phyloP scores from a whole-genome alignment of 169 alveolate species.

The Cryptosporidium andersoni region DNA sequence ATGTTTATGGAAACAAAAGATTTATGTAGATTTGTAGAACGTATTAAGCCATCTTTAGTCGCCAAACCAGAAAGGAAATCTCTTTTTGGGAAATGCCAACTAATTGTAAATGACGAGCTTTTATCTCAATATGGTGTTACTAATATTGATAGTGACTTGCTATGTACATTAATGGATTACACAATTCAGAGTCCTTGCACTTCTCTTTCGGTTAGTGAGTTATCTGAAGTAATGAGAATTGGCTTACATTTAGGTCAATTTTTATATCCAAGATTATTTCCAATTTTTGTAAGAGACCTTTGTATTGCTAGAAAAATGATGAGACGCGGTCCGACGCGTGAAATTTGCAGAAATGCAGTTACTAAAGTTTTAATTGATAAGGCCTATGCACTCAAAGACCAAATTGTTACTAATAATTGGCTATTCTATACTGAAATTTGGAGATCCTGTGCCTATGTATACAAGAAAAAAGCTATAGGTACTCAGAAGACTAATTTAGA shows the following conservation, averaged over 20 bases:
- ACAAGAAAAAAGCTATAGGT: conserved; percentile 38
- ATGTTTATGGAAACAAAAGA: conserved; percentile 66
- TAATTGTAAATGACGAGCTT: conserved; percentile 21
- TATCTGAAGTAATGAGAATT: conserved; percentile 45
- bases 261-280: conserved; percentile 63
- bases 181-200: conserved; percentile 57
- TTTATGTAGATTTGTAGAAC: conserved; percentile 52
- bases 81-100: conserved; percentile 50
- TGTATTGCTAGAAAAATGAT: conserved; percentile 65
- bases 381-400: conserved; percentile 22
- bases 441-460: conserved; percentile 69
- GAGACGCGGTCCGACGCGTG: conserved; percentile 69
- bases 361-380: conserved; percentile 41
- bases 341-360: conserved; percentile 46
- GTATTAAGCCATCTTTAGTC: conserved; percentile 62
- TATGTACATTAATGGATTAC: conserved; percentile 57
- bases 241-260: conserved; percentile 60
- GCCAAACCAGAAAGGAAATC: conserved; percentile 64
- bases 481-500: conserved; percentile 39
- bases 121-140: conserved; percentile 43
- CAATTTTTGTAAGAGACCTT: conserved; percentile 15
- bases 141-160: conserved; percentile 52
- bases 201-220: conserved; percentile 32
- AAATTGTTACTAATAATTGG: conserved; percentile 33
- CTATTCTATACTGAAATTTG: conserved; percentile 43